phyloP scores from a whole-genome alignment of 306 rosid genomes.

The Vigna mungo region DNA sequence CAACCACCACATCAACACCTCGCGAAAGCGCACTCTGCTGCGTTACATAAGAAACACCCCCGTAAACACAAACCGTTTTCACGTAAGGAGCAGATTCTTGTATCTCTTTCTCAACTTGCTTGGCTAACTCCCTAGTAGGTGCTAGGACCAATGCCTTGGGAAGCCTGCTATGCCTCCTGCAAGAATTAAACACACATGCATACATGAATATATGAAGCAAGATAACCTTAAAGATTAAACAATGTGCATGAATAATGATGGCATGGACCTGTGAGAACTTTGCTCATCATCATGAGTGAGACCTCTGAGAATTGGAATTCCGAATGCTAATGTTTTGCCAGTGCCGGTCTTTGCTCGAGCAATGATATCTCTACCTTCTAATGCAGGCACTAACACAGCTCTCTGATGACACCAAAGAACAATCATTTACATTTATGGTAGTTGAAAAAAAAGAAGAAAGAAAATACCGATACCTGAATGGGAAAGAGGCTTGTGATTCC shows the following conservation, averaged over 20 bases:
- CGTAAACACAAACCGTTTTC: slow-evolving; percentile 78
- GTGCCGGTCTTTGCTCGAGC: slow-evolving; percentile 98
- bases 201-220: not conserved
- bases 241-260: not conserved
- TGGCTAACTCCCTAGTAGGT: slow-evolving; percentile 95
- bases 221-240: not conserved
- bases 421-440: not conserved
- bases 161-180: slow-evolving; percentile 74
- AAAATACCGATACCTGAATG: slow-evolving; percentile 62
- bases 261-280: slow-evolving; percentile 56
- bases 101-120: slow-evolving; percentile 97
- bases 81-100: slow-evolving; percentile 91
- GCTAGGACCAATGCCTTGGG: slow-evolving; percentile 85
- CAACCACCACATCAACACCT: slow-evolving; percentile 95
- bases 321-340: slow-evolving; percentile 94
- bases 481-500: slow-evolving; percentile 88
- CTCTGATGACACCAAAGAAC: slow-evolving; percentile 55
- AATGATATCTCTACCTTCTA: slow-evolving; percentile 87
- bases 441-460: not conserved
- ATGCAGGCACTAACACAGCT: slow-evolving; percentile 87
- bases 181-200: slow-evolving; percentile 4
- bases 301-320: slow-evolving; percentile 79
- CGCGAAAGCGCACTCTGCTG: slow-evolving; percentile 87
- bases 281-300: slow-evolving; percentile 64
- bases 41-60: slow-evolving; percentile 78